These are phyloP conservation scores for Prunus yedoensis DNA, from an alignment of 331 rosid genomes.

Conservation along the genomic window DNA sequence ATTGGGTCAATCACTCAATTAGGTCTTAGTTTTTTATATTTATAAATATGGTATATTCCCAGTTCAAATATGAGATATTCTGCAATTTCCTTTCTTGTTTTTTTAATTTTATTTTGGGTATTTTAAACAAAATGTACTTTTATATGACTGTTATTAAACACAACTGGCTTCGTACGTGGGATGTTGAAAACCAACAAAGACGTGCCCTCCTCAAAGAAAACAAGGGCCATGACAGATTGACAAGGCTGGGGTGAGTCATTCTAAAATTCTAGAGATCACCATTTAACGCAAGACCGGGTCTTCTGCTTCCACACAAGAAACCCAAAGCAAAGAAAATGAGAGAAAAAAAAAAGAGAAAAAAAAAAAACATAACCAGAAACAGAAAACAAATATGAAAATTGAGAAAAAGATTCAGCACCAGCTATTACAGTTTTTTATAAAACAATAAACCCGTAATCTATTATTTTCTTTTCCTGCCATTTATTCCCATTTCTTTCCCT, in stretches of 20 bases:
- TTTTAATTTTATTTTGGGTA: background rate
- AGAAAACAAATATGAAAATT: background rate
- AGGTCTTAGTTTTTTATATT: no score
- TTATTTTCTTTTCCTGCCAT: conserved; percentile 16
- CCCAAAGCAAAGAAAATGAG: background rate
- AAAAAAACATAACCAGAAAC: background rate
- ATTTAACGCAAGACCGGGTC: conserved; percentile 45
- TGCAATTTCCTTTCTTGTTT: no score
- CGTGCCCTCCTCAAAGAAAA: conserved; percentile 18
- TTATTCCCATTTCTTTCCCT: background rate
- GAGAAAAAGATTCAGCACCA: conserved; percentile 4
- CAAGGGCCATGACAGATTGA: conserved; percentile 10
- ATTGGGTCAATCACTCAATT: no score
- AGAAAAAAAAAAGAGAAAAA: background rate
- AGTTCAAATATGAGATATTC: no score
- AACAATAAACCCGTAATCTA: background rate
- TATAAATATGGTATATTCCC: no score
- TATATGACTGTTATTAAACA: background rate
- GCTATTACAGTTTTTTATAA: background rate
- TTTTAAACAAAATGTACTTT: background rate
- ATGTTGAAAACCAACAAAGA: conserved; percentile 1
- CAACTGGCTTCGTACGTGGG: conserved; percentile 17
- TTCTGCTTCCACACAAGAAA: conserved; percentile 38
- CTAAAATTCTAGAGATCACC: conserved; percentile 55
- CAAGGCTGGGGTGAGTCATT: background rate